Evolutionary conservation across 768 basidiomycete genomes (phyloP), one percentile per base, ranked within the genome.

Genomic region (Mycena rosella): DNA sequence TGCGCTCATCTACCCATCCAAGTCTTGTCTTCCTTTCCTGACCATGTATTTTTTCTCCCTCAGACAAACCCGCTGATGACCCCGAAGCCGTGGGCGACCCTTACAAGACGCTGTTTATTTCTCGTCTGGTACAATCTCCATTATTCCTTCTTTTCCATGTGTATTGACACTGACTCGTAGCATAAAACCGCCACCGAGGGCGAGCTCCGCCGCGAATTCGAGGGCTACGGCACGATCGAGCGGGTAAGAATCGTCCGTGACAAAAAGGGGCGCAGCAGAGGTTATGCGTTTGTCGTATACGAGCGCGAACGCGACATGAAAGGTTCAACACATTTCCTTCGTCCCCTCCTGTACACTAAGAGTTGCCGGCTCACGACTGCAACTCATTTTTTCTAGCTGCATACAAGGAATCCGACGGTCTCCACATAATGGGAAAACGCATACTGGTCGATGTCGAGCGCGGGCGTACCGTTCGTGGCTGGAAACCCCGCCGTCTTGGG

Each of bases 301-400:
- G 98, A 99, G 77, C 89, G 98, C 32, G 98, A 99, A 81, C 89
- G 96, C 65, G 98, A 99, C 78, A 99, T 99, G 98, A 99, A 99
- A 88, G 96, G 96, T 96, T 78, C 76, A 70, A 70, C 42, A 40
- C 13, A 51, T 62, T 59, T 64, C 63, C 62, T 59, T 55, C 52
- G 18, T 61, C 73, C 56, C 67, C 55, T 29, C 51, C 56, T 52
- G 57, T 63, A 42, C 52, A 42, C 62, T 60, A 48, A 63, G 67
- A 68, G 48, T 63, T 65, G 63, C 24, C 47, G 60, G 67, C 67
- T 69, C 57, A 69, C 60, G 54, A 60, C 65, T 68, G 42, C 72
- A 69, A 61, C 65, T 64, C 54, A 56, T 72, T 49, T 71, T 71
- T 51, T 60, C 71, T 62, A 93, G 92, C 92, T 70, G 98, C 97